Evolutionary conservation across 768 basidiomycete genomes (phyloP), one percentile per base, ranked within the genome.

Genomic region (Termitomyces sp.): DNA sequence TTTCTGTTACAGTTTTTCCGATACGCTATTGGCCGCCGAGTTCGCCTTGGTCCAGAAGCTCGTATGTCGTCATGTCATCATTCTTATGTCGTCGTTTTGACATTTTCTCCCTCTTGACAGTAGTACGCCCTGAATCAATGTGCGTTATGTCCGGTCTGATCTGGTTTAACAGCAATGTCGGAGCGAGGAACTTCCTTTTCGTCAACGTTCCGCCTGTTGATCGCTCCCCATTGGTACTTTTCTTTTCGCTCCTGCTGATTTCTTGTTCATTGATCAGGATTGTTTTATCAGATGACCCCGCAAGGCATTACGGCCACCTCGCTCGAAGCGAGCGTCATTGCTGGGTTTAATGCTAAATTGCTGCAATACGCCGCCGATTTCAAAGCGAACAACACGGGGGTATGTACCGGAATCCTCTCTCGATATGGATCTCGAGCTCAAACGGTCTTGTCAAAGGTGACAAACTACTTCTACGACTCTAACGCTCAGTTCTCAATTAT

Each of bases 181-280:
- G 86, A 18, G 86, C 78, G 8, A 74, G 85, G 37, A 82, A 69
- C 69, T 85, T 79, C 73, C 73, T 81, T 58, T 81, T 82, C 59
- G 72, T 70, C 60, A 75, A 68, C 24, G 75, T 76, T n/a, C 72
- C 72, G 3, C 70, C 74, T 20, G 69, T 77, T n/a, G 72, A 80
- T 51, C 70, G 75, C 26, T 73, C 75, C 6, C 79, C 77, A 3
- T 55, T 75, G 60, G 80, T 80, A 63, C 20, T 67, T 37, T 36
- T n/a, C 22, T 2, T 26, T 50, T 22, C 16, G 15, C 10, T 3
- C 22, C 39, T 24, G 10, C 16, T 24, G 28, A 22, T 44, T 44
- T 12, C 5, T 1, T 44, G 6, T 41, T 28, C n/a, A 3, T 3
- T 33, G 7, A 4, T 55, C 13, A 47, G 1, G 6, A 26, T 22